Evolutionary conservation across 345 rosid species (phyloP).

Genomic region (Bruguiera sexangula): DNA sequence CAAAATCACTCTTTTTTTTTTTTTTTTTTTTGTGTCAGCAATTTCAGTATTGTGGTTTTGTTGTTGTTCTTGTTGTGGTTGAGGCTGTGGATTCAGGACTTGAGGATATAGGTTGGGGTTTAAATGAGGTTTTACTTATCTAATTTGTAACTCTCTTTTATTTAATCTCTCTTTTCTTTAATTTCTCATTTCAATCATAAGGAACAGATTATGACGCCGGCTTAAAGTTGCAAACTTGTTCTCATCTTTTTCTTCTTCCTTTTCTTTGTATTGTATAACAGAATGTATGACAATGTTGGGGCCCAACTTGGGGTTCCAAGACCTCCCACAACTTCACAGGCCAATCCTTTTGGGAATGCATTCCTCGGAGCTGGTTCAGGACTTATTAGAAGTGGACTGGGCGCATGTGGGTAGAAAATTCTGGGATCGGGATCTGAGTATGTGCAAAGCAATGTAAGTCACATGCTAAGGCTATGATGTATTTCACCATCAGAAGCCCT

Average conservation of each 20-base stretch:
- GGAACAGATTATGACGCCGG: no score
- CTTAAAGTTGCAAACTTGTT: not conserved
- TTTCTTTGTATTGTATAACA: not conserved
- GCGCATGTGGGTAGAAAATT: conserved; percentile 86
- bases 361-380: conserved; percentile 96
- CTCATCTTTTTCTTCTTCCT: not conserved
- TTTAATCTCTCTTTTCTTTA: no score
- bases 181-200: no score
- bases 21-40: no score
- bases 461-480: conserved; percentile 13
- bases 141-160: no score
- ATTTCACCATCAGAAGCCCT: not conserved
- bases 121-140: no score
- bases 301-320: conserved; percentile 65
- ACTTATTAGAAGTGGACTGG: conserved; percentile 76
- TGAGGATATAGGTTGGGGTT: no score
- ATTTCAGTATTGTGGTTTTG: no score
- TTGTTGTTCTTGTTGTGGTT: no score
- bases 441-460: conserved; percentile 95
- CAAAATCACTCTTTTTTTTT: no score
- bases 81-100: no score
- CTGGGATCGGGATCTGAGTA: conserved; percentile 96
- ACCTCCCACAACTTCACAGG: conserved; percentile 61
- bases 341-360: conserved; percentile 80
- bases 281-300: conserved; percentile 70